These are phyloP conservation scores for Tilletia indica DNA, from an alignment of 1,284 basidiomycete genomes.

Conservation along the genomic window DNA sequence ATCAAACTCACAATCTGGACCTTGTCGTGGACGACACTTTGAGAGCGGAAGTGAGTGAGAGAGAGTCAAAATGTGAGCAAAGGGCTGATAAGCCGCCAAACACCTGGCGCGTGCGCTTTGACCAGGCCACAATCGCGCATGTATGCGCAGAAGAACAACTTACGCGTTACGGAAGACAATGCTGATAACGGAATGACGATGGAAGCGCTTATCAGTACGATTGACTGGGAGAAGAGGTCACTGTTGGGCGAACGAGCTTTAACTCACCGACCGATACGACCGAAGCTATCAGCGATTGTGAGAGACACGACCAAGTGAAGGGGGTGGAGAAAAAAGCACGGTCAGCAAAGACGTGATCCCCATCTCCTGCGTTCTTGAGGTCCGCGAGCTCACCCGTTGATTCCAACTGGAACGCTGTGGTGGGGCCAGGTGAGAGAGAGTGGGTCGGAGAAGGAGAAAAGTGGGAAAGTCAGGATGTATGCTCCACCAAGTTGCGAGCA, in stretches of 20 bases:
- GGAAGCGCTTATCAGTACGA: neutral
- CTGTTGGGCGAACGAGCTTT: slow-evolving; percentile 12
- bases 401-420: slow-evolving; percentile 40
- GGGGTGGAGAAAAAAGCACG: neutral
- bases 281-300: slow-evolving; percentile 37
- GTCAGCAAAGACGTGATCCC: neutral
- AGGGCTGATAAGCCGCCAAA: too few species aligned
- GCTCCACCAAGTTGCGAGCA: neutral
- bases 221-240: neutral
- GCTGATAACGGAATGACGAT: slow-evolving; percentile 84
- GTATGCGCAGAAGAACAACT: neutral
- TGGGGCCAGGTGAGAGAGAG: neutral
- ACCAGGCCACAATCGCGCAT: neutral
- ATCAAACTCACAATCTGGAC: slow-evolving; percentile 36
- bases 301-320: too few species aligned
- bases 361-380: neutral
- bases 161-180: slow-evolving; percentile 84
- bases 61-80: too few species aligned
- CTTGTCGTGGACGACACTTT: slow-evolving; percentile 32
- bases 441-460: neutral
- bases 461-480: neutral
- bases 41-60: neutral
- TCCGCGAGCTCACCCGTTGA: slow-evolving; percentile 46
- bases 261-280: slow-evolving; percentile 48
- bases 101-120: too few species aligned